Evolutionary conservation across 257 asterid species (phyloP).

Genomic region (Agastache rugosa): DNA sequence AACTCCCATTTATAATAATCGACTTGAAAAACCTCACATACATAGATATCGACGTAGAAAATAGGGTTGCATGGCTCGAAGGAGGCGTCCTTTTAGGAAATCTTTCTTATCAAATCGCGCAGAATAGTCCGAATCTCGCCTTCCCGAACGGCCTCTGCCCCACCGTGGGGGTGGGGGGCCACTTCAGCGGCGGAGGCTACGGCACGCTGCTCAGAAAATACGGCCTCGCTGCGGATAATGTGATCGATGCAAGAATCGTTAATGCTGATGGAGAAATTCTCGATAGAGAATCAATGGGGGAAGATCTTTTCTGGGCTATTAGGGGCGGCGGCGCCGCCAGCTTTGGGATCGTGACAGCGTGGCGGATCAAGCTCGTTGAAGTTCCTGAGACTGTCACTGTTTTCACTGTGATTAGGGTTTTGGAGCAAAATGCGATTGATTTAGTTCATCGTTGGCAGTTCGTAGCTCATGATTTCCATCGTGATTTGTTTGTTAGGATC

Average conservation of each 20-base stretch:
- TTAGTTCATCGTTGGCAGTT: slow-evolving; percentile 50
- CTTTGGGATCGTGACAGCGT: slow-evolving; percentile 49
- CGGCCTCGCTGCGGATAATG: slow-evolving; percentile 52
- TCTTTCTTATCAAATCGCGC: no score
- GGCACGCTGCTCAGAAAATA: slow-evolving; percentile 48
- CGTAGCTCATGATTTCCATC: slow-evolving; percentile 35
- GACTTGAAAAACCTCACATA: no score
- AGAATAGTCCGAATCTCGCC: slow-evolving; percentile 17
- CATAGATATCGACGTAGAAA: no score
- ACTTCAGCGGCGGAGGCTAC: slow-evolving; percentile 57
- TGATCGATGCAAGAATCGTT: slow-evolving; percentile 47
- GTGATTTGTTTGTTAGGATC: slow-evolving; percentile 39
- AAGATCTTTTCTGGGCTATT: slow-evolving; percentile 60
- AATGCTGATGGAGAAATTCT: slow-evolving; percentile 41
- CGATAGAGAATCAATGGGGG: slow-evolving; percentile 55
- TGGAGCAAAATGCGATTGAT: slow-evolving; percentile 47
- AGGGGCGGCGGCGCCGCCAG: slow-evolving; percentile 61
- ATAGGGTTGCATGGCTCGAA: no score
- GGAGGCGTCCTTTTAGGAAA: no score
- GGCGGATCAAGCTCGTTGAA: slow-evolving; percentile 43
- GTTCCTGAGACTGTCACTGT: slow-evolving; percentile 51
- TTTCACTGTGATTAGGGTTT: slow-evolving; percentile 42
- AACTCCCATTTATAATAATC: slow-evolving; percentile 29
- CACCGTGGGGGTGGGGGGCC: slow-evolving; percentile 58
- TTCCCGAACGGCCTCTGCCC: slow-evolving; percentile 54